A percentile compares a stretch with the other conserved stretches of the same genome.
phyloP scores from a whole-genome alignment of 805 yeast species.

The Wickerhamia fluorescens region DNA sequence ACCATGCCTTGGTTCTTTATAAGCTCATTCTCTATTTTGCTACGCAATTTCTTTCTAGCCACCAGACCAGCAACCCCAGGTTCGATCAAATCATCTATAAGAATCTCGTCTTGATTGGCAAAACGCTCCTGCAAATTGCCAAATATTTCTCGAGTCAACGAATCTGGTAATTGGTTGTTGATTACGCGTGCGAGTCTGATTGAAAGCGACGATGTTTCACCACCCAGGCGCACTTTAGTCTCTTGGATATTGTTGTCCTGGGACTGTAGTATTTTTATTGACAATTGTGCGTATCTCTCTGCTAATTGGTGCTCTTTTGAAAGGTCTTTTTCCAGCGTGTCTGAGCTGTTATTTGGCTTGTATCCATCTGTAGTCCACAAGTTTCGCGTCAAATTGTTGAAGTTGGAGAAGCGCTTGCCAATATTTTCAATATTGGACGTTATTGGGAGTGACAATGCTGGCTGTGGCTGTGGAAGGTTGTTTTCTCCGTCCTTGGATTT shows the following conservation, averaged over 20 bases:
- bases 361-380: constrained; percentile 19
- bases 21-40: constrained; percentile 54
- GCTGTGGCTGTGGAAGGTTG: constrained; percentile 34
- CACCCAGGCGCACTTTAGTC: neutral
- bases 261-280: constrained; percentile 18
- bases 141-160: constrained; percentile 26
- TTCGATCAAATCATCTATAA: constrained; percentile 31
- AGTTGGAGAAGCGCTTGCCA: constrained; percentile 26
- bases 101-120: constrained; percentile 18
- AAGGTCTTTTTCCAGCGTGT: constrained; percentile 6
- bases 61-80: constrained; percentile 51
- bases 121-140: constrained; percentile 20
- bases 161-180: constrained; percentile 33
- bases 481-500: neutral
- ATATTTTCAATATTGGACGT: constrained; percentile 30
- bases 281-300: constrained; percentile 42
- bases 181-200: constrained; percentile 45
- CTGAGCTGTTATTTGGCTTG: constrained; percentile 1
- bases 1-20: constrained; percentile 42
- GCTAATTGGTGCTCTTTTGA: constrained; percentile 19
- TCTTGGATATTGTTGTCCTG: neutral
- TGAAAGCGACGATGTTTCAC: constrained; percentile 18
- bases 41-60: constrained; percentile 52
- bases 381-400: constrained; percentile 25
- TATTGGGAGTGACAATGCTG: constrained; percentile 36